Conservation (phyloP, 2,329 filamentous ascomycete genomes). For the Lasiodiplodia gonubiensis region DNA sequence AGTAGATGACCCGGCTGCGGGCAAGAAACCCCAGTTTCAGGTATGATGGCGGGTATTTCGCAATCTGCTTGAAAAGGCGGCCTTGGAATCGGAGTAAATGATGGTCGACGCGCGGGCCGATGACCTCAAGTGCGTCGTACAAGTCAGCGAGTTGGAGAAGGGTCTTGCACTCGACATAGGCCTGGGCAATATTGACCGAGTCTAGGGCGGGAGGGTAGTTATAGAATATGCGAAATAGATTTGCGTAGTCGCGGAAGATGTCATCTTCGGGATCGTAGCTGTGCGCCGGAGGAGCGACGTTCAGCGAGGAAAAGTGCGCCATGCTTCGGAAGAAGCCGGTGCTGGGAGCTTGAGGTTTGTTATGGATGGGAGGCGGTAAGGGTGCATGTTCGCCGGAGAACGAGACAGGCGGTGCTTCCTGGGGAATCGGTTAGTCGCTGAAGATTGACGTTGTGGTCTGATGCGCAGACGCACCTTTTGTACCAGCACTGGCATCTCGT, state of each 20-base stretch:
- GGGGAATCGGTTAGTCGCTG: constrained; percentile 37
- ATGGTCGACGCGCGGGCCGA: constrained; percentile 89
- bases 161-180: constrained; percentile 92
- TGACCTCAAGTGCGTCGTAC: constrained; percentile 87
- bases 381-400: constrained; percentile 40
- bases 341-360: constrained; percentile 67
- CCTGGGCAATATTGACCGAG: constrained; percentile 84
- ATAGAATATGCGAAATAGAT: constrained; percentile 94
- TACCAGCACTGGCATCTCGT: constrained; percentile 86
- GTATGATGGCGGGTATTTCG: constrained; percentile 93
- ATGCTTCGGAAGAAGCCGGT: constrained; percentile 85
- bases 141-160: constrained; percentile 88
- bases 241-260: constrained; percentile 89
- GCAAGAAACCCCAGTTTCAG: constrained; percentile 87
- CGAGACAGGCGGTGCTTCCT: constrained; percentile 18
- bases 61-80: constrained; percentile 92
- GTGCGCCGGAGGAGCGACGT: constrained; percentile 47
- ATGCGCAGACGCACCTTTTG: constrained; percentile 65
- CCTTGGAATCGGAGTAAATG: constrained; percentile 91
- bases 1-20: constrained; percentile 76
- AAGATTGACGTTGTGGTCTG: constrained; percentile 2
- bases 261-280: constrained; percentile 71
- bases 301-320: constrained; percentile 71
- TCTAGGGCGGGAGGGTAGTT: constrained; percentile 86
- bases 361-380: constrained; percentile 61